Evolutionary conservation across 192 early-diverging fungal genomes (phyloP).

Genomic region (Mycoemilia scoparia): DNA sequence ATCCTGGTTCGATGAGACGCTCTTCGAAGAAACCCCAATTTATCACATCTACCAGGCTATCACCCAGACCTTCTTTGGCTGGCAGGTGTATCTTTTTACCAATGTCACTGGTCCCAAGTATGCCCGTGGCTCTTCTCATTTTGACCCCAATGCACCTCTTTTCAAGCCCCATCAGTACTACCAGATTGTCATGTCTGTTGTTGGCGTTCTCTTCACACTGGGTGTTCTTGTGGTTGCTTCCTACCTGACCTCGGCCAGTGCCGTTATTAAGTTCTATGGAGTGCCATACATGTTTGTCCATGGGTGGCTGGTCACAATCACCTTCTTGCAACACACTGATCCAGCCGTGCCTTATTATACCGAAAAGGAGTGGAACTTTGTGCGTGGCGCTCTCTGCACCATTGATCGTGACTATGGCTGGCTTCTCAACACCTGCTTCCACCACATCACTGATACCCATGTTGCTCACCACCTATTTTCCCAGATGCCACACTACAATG

Average conservation of each 20-base stretch:
- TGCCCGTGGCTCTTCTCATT: conserved; percentile 61
- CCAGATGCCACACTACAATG: conserved; percentile 96
- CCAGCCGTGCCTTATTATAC: conserved; percentile 75
- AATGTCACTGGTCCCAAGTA: conserved; percentile 71
- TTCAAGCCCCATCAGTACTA: conserved; percentile 56
- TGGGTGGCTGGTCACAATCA: conserved; percentile 92
- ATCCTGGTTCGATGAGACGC: conserved; percentile 27
- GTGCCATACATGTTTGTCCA: conserved; percentile 87
- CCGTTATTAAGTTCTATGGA: conserved; percentile 68
- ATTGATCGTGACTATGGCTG: conserved; percentile 80
- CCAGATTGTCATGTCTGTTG: conserved; percentile 54
- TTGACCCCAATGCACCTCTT: conserved; percentile 59
- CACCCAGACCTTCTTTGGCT: conserved; percentile 61
- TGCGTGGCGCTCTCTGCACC: conserved; percentile 76
- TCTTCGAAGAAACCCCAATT: conserved; percentile 61
- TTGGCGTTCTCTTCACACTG: conserved; percentile 44
- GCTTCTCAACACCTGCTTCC: conserved; percentile 66
- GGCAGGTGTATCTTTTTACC: conserved; percentile 69
- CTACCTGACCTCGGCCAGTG: conserved; percentile 30
- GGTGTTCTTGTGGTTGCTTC: conserved; percentile 31
- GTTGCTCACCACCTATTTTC: conserved; percentile 93
- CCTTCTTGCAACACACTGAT: conserved; percentile 87
- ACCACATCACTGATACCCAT: conserved; percentile 75
- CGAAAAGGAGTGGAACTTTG: conserved; percentile 72
- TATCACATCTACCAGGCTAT: conserved; percentile 41